phyloP scores from a whole-genome alignment of 768 basidiomycete species.

The Lentinula lateritia region DNA sequence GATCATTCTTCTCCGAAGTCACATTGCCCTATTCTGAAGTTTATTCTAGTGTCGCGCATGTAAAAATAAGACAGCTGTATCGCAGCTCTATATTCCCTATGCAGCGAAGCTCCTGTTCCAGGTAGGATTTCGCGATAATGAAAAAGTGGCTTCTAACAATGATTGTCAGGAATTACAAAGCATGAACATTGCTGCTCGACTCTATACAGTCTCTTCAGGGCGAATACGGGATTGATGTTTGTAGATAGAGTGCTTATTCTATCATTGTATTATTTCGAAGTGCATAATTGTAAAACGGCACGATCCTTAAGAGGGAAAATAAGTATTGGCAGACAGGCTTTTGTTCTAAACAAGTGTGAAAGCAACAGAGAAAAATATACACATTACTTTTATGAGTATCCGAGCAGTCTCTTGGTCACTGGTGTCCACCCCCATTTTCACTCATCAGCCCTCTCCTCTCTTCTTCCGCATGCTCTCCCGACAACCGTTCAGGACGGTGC shows the following conservation, averaged over 20 bases:
- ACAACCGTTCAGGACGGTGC: slow-evolving; percentile 31
- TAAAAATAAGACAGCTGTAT: slow-evolving; percentile 94
- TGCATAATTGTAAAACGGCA: no score
- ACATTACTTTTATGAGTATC: not conserved
- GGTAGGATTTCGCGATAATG: slow-evolving; percentile 33
- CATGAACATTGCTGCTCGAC: slow-evolving; percentile 89
- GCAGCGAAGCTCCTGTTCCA: slow-evolving; percentile 97
- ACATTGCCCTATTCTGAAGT: not conserved
- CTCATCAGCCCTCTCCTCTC: slow-evolving; percentile 63
- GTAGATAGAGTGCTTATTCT: slow-evolving; percentile 7
- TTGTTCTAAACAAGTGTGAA: not conserved
- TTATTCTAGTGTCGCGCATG: slow-evolving; percentile 76
- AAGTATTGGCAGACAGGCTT: not conserved
- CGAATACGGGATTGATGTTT: slow-evolving; percentile 63
- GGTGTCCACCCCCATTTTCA: slow-evolving; percentile 9
- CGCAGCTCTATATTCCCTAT: slow-evolving; percentile 90
- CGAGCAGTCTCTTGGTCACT: not conserved
- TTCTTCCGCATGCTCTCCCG: slow-evolving; percentile 45
- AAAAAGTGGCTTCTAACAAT: not conserved
- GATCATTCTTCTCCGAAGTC: slow-evolving; percentile 7
- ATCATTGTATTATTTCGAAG: slow-evolving; percentile 1
- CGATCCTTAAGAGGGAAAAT: no score
- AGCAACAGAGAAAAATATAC: not conserved
- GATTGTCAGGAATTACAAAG: slow-evolving; percentile 76
- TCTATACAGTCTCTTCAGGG: slow-evolving; percentile 84